A percentile compares a stretch with the other conserved stretches of the same genome.
Conservation (phyloP, 345 rosid species). For the Salix caprea region DNA sequence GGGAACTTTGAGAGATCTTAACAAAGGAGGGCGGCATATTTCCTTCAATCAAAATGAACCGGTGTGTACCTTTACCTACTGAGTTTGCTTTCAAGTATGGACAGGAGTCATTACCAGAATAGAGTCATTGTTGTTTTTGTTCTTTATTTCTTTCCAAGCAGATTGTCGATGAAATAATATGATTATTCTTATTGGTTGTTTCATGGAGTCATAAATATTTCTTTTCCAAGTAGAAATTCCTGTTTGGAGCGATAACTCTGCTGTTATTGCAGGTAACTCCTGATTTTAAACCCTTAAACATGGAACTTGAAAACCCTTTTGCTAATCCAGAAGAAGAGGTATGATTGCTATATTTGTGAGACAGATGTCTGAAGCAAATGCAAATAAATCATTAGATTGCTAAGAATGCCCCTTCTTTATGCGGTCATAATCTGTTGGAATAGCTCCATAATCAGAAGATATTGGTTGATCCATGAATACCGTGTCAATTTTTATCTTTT, state of each 20-base stretch:
- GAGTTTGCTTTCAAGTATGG: not conserved
- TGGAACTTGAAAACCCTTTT: constrained; percentile 29
- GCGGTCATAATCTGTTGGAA: not conserved
- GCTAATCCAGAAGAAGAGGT: constrained; percentile 39
- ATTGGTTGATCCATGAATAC: constrained; percentile 2
- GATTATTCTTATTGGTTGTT: not conserved
- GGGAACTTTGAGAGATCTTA: constrained; percentile 53
- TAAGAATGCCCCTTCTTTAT: not conserved
- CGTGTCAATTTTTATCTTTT: not conserved
- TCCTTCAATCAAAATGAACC: constrained; percentile 30
- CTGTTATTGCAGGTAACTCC: constrained; percentile 28
- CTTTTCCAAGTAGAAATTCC: not conserved
- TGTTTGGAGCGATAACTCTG: not conserved
- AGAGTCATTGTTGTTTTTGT: not conserved
- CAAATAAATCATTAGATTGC: not conserved
- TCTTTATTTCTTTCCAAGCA: not conserved
- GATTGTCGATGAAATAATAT: not conserved
- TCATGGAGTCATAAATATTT: not conserved
- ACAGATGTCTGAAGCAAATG: not conserved
- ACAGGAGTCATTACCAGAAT: not conserved
- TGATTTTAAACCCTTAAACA: constrained; percentile 37
- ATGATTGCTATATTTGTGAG: constrained; percentile 5
- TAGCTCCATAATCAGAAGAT: not conserved
- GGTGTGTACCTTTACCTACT: constrained; percentile 25
- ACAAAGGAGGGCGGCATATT: constrained; percentile 33